A percentile compares a stretch with the other conserved stretches of the same genome.
Conservation (phyloP, 2,329 filamentous ascomycete species). For the Colletotrichum chrysophilum region DNA sequence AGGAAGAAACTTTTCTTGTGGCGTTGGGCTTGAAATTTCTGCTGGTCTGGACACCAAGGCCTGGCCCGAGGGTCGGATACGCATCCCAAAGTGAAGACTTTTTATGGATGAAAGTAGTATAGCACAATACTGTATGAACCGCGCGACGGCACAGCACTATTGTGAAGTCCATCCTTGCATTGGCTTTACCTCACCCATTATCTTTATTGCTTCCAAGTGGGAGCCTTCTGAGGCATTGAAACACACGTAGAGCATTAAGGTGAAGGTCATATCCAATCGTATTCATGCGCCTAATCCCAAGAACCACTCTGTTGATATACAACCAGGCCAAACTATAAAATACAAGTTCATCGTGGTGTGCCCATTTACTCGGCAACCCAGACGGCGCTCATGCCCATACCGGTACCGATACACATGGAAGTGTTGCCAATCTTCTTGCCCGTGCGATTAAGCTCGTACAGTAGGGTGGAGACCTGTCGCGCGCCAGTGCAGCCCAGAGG, state of each 20-base stretch:
- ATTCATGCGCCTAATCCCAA: conserved; percentile 10
- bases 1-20: conserved; percentile 52
- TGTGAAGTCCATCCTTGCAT: background rate
- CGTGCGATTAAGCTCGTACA: conserved; percentile 87
- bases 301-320: conserved; percentile 13
- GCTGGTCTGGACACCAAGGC: background rate
- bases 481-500: conserved; percentile 94
- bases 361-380: conserved; percentile 87
- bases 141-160: background rate
- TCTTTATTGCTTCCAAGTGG: background rate
- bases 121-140: background rate
- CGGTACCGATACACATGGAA: conserved; percentile 95
- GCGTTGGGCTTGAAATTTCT: background rate
- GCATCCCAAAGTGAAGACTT: background rate
- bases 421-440: conserved; percentile 88
- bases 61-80: background rate
- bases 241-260: background rate
- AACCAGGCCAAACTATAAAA: conserved; percentile 8
- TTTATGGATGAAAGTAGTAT: no score
- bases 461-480: conserved; percentile 87
- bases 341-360: background rate
- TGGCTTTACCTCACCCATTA: background rate
- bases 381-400: conserved; percentile 97
- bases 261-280: background rate
- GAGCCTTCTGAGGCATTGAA: background rate